phyloP scores from a whole-genome alignment of 2,329 filamentous ascomycete genomes.

The Alternaria gaisen region DNA sequence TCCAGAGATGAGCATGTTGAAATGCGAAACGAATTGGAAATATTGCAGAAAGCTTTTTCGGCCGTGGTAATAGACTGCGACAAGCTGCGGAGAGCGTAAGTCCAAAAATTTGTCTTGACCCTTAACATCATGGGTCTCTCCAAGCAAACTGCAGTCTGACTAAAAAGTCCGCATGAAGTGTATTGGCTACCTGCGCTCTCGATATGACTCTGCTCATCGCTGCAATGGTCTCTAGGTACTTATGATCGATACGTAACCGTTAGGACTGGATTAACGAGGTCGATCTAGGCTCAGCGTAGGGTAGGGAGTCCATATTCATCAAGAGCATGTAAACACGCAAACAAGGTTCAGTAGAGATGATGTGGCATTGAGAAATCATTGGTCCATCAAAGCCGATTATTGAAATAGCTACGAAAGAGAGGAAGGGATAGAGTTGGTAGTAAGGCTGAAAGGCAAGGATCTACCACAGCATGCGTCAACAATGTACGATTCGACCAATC shows the following conservation, averaged over 20 bases:
- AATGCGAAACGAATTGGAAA: too few relatives aligned
- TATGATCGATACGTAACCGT: conserved; percentile 53
- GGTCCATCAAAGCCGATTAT: not conserved
- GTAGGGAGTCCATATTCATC: not conserved
- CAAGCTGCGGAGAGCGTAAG: too few relatives aligned
- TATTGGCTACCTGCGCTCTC: too few relatives aligned
- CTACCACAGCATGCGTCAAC: not conserved
- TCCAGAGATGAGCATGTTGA: too few relatives aligned
- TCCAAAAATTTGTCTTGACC: too few relatives aligned
- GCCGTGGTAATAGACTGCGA: too few relatives aligned
- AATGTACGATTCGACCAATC: not conserved
- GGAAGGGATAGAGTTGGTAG: too few relatives aligned
- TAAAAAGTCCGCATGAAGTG: too few relatives aligned
- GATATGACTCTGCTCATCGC: too few relatives aligned
- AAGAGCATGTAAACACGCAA: not conserved
- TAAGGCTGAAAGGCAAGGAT: not conserved
- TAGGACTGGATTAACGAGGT: conserved; percentile 62
- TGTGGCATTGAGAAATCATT: not conserved
- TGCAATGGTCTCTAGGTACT: not conserved
- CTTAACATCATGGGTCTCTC: too few relatives aligned
- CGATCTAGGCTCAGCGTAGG: not conserved
- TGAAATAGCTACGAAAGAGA: not conserved
- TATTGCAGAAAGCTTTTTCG: too few relatives aligned
- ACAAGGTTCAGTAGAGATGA: not conserved
- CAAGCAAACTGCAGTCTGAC: too few relatives aligned